Percentiles rank a stretch among this genome's conserved stretches.
Evolutionary conservation across 2,329 filamentous ascomycete genomes (phyloP).

Genomic region (Zalaria obscura): DNA sequence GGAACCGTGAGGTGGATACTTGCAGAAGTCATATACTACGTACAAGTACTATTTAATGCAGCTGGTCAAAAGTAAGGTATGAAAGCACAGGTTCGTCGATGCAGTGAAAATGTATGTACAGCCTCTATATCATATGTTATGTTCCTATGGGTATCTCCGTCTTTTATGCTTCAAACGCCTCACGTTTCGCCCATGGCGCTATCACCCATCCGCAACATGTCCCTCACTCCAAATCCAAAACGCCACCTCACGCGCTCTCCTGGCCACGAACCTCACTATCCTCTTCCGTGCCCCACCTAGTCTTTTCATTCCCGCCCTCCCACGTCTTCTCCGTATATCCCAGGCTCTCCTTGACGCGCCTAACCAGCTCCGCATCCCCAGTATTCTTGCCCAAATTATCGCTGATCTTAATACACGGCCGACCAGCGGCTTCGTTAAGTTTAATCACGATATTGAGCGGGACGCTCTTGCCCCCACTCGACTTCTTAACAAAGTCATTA

Average conservation of each 20-base stretch:
- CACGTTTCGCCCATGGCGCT: too few relatives aligned
- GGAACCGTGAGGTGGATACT: too few relatives aligned
- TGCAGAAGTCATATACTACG: too few relatives aligned
- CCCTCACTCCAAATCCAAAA: too few relatives aligned
- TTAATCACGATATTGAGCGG: slow-evolving; percentile 98
- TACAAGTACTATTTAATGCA: too few relatives aligned
- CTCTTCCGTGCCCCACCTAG: slow-evolving; percentile 53
- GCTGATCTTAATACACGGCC: slow-evolving; percentile 81
- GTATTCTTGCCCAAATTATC: slow-evolving; percentile 87
- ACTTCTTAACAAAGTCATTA: slow-evolving; percentile 67
- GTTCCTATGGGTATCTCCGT: too few relatives aligned
- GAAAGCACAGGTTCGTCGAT: too few relatives aligned
- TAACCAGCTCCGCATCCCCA: slow-evolving; percentile 64
- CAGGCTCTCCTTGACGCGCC: slow-evolving; percentile 69
- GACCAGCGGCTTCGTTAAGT: slow-evolving; percentile 68
- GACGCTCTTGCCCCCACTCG: slow-evolving; percentile 66
- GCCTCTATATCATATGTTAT: too few relatives aligned
- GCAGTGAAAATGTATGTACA: too few relatives aligned
- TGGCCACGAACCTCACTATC: not conserved
- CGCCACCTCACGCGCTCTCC: not conserved
- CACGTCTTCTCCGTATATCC: slow-evolving; percentile 79
- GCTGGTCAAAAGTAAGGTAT: too few relatives aligned
- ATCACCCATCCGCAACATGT: too few relatives aligned
- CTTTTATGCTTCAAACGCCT: too few relatives aligned
- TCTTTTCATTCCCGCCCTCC: slow-evolving; percentile 70